Evolutionary conservation across 441 rosid genomes (phyloP).

Genomic region (Pelargonium fulgidum): DNA sequence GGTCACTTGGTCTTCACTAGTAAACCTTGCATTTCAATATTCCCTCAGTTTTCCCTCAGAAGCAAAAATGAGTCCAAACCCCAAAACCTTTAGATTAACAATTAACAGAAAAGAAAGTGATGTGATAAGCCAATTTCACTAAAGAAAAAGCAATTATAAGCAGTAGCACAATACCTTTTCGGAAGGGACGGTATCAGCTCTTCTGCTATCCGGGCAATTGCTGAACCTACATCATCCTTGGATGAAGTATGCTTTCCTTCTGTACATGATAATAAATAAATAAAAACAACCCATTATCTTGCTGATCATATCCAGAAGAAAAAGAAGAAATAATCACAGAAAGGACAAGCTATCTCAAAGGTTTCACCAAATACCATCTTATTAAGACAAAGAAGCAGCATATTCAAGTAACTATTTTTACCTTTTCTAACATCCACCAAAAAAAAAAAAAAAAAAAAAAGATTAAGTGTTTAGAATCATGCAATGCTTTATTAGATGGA

Average conservation of each 20-base stretch:
- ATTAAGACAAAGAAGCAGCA: not conserved
- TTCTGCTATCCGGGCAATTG: constrained; percentile 30
- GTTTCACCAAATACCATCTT: constrained; percentile 1
- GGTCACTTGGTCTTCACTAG: too few species aligned
- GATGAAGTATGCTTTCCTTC: constrained; percentile 18
- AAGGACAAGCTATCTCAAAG: not conserved
- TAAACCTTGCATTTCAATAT: too few species aligned
- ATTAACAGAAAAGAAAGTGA: not conserved
- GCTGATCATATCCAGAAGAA: not conserved
- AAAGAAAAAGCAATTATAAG: not conserved
- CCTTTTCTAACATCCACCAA: not conserved
- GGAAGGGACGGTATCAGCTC: constrained; percentile 46
- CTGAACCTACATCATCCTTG: constrained; percentile 27
- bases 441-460: not conserved
- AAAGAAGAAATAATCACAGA: not conserved
- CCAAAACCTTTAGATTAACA: not conserved
- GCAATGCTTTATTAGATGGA: not conserved
- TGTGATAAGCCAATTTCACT: not conserved
- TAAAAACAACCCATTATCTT: constrained; percentile 6
- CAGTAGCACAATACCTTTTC: constrained; percentile 36
- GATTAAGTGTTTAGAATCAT: not conserved
- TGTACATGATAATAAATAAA: constrained; percentile 23
- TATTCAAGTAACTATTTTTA: not conserved
- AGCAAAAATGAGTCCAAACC: too few species aligned
- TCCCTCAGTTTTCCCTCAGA: too few species aligned